A percentile compares a stretch with the other conserved stretches of the same genome.
Conservation (phyloP, 2,329 filamentous ascomycete genomes). For the Rugonectria rugulosa region DNA sequence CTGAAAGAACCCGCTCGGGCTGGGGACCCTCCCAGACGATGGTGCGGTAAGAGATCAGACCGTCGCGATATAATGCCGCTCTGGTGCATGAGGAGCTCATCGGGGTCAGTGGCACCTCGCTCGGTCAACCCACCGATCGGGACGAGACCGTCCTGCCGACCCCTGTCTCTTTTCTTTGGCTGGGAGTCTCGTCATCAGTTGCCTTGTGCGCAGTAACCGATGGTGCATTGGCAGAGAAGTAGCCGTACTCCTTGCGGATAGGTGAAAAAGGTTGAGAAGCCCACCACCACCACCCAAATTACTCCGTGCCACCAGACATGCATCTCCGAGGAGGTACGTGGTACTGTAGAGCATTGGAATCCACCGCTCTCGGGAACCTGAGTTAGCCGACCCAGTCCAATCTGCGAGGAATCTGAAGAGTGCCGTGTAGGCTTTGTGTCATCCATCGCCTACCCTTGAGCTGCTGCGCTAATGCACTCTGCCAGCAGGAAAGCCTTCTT, state of each 20-base stretch:
- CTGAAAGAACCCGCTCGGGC: conserved; percentile 15
- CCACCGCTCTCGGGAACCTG: conserved; percentile 20
- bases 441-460: too few species aligned
- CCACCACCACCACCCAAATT: not conserved
- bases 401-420: conserved; percentile 16
- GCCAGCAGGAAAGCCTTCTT: not conserved
- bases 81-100: not conserved
- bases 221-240: too few species aligned
- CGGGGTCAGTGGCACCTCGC: not conserved
- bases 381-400: conserved; percentile 9
- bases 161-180: conserved; percentile 15
- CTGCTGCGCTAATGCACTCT: conserved; percentile 3
- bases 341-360: too few species aligned
- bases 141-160: conserved; percentile 24
- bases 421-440: conserved; percentile 2
- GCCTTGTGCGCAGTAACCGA: conserved; percentile 23
- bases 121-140: conserved; percentile 19
- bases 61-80: conserved; percentile 14
- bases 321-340: conserved; percentile 35
- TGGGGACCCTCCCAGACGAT: conserved; percentile 7
- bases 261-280: not conserved
- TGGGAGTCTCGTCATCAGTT: conserved; percentile 4
- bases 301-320: conserved; percentile 32
- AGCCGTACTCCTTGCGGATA: conserved; percentile 6
- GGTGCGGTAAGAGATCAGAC: conserved; percentile 15